A percentile compares a stretch with the other conserved stretches of the same genome.
phyloP scores from a whole-genome alignment of 371 early-diverging fungal genomes.

The Mortierella sp. region DNA sequence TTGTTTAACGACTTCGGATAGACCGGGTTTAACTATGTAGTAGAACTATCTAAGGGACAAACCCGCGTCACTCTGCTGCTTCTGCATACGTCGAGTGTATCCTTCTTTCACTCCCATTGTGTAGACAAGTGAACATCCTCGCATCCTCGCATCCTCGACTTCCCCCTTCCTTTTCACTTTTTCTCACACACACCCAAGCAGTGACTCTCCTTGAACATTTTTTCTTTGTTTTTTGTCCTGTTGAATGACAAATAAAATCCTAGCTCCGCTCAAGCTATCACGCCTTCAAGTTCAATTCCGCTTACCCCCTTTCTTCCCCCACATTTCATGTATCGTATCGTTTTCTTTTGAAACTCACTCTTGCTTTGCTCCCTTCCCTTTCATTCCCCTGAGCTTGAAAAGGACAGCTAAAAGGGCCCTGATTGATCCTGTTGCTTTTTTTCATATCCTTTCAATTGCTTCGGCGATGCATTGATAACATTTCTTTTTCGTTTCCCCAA shows the following conservation, averaged over 20 bases:
- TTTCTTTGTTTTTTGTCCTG: background rate
- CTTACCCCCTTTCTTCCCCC: background rate
- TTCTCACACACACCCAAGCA: background rate
- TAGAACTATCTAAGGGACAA: too few relatives aligned
- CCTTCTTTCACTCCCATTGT: too few relatives aligned
- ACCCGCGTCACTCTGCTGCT: too few relatives aligned
- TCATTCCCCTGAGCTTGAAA: too few relatives aligned
- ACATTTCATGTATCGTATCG: too few relatives aligned
- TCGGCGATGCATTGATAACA: too few relatives aligned
- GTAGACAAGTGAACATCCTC: too few relatives aligned
- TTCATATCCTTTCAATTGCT: background rate
- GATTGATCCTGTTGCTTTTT: too few relatives aligned
- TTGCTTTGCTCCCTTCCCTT: background rate
- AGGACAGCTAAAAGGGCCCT: too few relatives aligned
- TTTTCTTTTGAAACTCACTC: background rate
- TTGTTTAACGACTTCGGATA: background rate
- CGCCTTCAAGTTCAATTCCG: background rate
- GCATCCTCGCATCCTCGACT: background rate
- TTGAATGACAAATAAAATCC: background rate
- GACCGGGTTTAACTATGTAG: background rate
- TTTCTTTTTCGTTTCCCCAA: too few relatives aligned
- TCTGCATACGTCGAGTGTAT: too few relatives aligned
- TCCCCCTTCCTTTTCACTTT: background rate
- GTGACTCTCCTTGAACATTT: background rate
- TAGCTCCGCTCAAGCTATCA: background rate